Conservation (phyloP, 139 green algal species). For the Chlamydomonas asymmetrica region DNA sequence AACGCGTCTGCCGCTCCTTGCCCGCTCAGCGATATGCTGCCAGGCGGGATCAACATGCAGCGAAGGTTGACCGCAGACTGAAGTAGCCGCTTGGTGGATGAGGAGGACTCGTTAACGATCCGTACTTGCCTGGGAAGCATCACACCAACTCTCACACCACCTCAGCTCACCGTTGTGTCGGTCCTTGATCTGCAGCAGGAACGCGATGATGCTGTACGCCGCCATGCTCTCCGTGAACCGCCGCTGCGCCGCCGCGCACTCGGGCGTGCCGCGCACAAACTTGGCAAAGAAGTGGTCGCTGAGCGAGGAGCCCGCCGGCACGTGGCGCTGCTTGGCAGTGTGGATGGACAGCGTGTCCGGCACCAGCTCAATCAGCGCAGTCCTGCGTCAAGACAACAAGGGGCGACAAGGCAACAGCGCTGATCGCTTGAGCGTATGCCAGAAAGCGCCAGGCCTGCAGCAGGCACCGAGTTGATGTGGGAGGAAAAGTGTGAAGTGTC, state of each 20-base stretch:
- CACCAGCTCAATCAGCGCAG: constrained; percentile 97
- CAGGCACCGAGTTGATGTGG: too few relatives aligned
- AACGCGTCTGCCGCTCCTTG: too few relatives aligned
- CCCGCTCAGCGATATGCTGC: too few relatives aligned
- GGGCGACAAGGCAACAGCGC: too few relatives aligned
- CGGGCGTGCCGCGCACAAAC: constrained; percentile 56
- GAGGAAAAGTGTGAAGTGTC: too few relatives aligned
- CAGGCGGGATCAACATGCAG: too few relatives aligned
- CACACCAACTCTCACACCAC: neutral
- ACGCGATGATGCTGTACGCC: constrained; percentile 88
- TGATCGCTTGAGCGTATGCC: too few relatives aligned
- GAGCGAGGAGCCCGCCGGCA: constrained; percentile 53
- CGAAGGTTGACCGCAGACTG: too few relatives aligned
- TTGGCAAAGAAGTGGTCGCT: constrained; percentile 83
- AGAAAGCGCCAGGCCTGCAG: too few relatives aligned
- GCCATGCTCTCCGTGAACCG: constrained; percentile 88
- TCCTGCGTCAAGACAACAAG: constrained; percentile 78
- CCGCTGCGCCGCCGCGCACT: constrained; percentile 75
- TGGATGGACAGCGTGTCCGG: constrained; percentile 93
- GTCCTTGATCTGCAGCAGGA: constrained; percentile 92
- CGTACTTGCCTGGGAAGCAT: neutral
- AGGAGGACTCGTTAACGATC: too few relatives aligned
- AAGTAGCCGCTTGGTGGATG: too few relatives aligned
- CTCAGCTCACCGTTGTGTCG: constrained; percentile 92
- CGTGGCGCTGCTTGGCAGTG: constrained; percentile 80